Evolutionary conservation across 2,329 filamentous ascomycete genomes (phyloP).

Genomic region (Scortechinia acanthostroma): DNA sequence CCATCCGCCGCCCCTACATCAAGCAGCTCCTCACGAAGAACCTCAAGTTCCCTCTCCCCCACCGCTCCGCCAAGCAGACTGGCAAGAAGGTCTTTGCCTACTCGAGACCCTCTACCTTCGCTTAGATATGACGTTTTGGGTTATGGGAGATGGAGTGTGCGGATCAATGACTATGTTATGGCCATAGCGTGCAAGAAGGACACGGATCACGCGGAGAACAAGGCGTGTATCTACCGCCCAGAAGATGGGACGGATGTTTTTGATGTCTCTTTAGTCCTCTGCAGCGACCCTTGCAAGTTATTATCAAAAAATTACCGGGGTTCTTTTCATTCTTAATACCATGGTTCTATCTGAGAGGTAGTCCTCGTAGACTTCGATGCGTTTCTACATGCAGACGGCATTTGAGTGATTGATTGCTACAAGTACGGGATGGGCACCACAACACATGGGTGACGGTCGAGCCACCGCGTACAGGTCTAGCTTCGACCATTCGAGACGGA

Average conservation of each 20-base stretch:
- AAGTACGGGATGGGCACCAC: no score
- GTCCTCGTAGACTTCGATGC: no score
- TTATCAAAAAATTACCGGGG: conserved; percentile 24
- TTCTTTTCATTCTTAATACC: conserved; percentile 12
- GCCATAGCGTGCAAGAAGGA: conserved; percentile 29
- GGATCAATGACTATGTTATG: conserved; percentile 29
- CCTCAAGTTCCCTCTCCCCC: conserved; percentile 97
- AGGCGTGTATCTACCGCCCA: conserved; percentile 22
- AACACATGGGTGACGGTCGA: no score
- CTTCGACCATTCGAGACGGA: no score
- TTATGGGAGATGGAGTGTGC: conserved; percentile 23
- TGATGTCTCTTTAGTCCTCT: conserved; percentile 27
- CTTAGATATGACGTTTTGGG: conserved; percentile 47
- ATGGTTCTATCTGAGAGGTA: no score
- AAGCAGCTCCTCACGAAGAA: conserved; percentile 93
- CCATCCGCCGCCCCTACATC: conserved; percentile 98
- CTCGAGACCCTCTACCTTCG: conserved; percentile 93
- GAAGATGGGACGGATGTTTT: conserved; percentile 21
- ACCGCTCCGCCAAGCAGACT: conserved; percentile 78
- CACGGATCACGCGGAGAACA: conserved; percentile 18
- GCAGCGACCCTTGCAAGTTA: conserved; percentile 23
- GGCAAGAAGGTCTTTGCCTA: conserved; percentile 89
- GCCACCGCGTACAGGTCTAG: no score
- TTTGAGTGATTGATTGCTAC: no score
- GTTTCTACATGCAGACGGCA: no score